Conservation (phyloP, 176 grass and related monocot species). For the Carex cristatella region DNA sequence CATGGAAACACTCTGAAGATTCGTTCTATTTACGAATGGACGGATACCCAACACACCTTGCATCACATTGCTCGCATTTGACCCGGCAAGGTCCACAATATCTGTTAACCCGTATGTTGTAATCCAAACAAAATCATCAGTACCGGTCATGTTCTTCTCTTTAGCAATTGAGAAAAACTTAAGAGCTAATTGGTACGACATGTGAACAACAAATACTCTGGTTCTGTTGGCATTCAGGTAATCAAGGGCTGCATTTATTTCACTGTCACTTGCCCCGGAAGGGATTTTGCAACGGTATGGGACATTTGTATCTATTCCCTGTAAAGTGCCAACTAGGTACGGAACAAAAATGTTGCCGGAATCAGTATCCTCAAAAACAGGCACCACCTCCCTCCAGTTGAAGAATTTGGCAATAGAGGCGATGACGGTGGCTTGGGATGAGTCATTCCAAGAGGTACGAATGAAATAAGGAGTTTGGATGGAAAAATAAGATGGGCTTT, state of each 20-base stretch:
- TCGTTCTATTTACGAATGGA: slow-evolving; percentile 32
- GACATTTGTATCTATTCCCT: slow-evolving; percentile 30
- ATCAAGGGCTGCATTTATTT: slow-evolving; percentile 30
- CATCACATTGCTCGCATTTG: slow-evolving; percentile 50
- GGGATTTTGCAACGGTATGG: slow-evolving; percentile 39
- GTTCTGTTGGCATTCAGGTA: slow-evolving; percentile 40
- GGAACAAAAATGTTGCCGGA: slow-evolving; percentile 39
- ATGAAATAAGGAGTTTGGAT: slow-evolving; percentile 62
- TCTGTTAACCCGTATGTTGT: slow-evolving; percentile 67
- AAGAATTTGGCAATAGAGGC: slow-evolving; percentile 42
- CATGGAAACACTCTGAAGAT: slow-evolving; percentile 23
- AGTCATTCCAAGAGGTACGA: slow-evolving; percentile 56
- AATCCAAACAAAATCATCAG: slow-evolving; percentile 60
- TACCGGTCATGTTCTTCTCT: slow-evolving; percentile 37
- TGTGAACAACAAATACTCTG: slow-evolving; percentile 59
- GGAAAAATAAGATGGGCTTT: slow-evolving; percentile 15
- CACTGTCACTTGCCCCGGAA: slow-evolving; percentile 11
- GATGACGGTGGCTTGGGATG: slow-evolving; percentile 50
- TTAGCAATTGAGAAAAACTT: slow-evolving; percentile 52
- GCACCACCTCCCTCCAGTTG: slow-evolving; percentile 61
- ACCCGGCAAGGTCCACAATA: slow-evolving; percentile 40
- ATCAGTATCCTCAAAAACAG: slow-evolving; percentile 42
- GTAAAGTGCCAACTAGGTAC: slow-evolving; percentile 54
- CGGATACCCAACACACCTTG: slow-evolving; percentile 61
- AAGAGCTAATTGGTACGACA: slow-evolving; percentile 44